phyloP scores from a whole-genome alignment of 352 stramenopile species.

The Phytophthora pinifolia region DNA sequence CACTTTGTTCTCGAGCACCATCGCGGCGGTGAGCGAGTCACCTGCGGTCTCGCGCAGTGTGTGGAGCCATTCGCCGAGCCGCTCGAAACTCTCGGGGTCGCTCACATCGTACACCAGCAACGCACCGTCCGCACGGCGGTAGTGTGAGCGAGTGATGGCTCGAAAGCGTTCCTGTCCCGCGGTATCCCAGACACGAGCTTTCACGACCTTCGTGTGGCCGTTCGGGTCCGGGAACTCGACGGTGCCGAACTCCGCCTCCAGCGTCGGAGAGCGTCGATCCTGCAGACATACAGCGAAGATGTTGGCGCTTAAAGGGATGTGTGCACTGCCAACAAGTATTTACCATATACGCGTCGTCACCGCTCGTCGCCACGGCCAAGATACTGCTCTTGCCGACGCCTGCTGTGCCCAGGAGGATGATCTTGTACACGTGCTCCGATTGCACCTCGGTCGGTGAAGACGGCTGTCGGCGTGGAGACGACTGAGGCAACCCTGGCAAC shows the following conservation, averaged over 20 bases:
- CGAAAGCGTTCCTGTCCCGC: conserved; percentile 89
- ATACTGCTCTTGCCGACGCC: conserved; percentile 82
- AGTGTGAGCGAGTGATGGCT: conserved; percentile 86
- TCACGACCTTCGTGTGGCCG: conserved; percentile 45
- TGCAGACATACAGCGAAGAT: conserved; percentile 11
- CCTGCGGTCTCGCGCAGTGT: conserved; percentile 85
- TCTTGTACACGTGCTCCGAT: conserved; percentile 54
- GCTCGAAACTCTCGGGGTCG: conserved; percentile 82
- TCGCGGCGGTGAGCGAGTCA: conserved; percentile 82
- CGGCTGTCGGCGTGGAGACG: conserved; percentile 19
- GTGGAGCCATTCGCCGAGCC: conserved; percentile 87
- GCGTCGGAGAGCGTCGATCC: conserved; percentile 58
- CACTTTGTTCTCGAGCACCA: conserved; percentile 92
- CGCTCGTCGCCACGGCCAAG: conserved; percentile 60
- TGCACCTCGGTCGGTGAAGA: conserved; percentile 13
- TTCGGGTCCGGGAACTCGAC: conserved; percentile 63
- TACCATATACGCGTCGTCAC: conserved; percentile 53
- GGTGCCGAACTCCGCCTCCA: conserved; percentile 78
- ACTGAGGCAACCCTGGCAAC: conserved; percentile 9
- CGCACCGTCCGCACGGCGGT: conserved; percentile 83
- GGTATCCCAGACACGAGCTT: conserved; percentile 90
- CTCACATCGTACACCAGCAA: conserved; percentile 93
- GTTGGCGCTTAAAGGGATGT: not conserved
- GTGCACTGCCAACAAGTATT: not conserved
- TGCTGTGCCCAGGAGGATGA: conserved; percentile 77